Conservation (phyloP, 352 stramenopile species). For the Aphanomyces cochlioides region DNA sequence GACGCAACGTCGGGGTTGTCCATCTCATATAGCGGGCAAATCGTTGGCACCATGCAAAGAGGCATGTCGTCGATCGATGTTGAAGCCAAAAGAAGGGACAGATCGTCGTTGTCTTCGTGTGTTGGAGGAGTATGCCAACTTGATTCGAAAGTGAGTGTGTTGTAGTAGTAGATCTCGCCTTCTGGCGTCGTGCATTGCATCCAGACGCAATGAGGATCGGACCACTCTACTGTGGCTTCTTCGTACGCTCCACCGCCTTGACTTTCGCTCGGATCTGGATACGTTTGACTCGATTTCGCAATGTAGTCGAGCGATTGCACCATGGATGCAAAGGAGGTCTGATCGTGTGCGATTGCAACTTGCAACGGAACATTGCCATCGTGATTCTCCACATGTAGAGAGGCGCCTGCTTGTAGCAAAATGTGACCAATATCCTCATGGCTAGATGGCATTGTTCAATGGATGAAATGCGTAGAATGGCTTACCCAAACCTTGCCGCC, state of each 20-base stretch:
- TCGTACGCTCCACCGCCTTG: too few relatives aligned
- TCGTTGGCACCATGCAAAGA: constrained; percentile 65
- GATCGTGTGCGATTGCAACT: background rate
- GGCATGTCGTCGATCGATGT: constrained; percentile 2
- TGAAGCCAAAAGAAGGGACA: constrained; percentile 6
- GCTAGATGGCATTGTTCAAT: background rate
- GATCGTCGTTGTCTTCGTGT: background rate
- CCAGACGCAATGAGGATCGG: constrained; percentile 33
- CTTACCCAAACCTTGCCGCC: constrained; percentile 52
- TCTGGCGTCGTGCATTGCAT: constrained; percentile 49
- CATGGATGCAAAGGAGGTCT: background rate
- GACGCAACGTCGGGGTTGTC: constrained; percentile 57
- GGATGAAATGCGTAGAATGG: constrained; percentile 17
- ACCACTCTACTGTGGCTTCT: too few relatives aligned
- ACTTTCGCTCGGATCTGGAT: too few relatives aligned
- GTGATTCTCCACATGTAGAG: constrained; percentile 21
- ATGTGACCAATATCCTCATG: constrained; percentile 40
- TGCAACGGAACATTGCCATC: background rate
- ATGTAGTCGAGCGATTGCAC: background rate
- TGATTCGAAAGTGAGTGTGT: constrained; percentile 47
- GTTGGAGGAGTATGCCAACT: constrained; percentile 45
- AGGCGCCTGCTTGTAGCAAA: constrained; percentile 57
- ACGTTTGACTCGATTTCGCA: background rate
- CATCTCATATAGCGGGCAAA: constrained; percentile 57
- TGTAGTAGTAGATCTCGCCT: constrained; percentile 65